Conservation (phyloP, 495 filamentous ascomycete species). For the Cercophora newfieldiana region DNA sequence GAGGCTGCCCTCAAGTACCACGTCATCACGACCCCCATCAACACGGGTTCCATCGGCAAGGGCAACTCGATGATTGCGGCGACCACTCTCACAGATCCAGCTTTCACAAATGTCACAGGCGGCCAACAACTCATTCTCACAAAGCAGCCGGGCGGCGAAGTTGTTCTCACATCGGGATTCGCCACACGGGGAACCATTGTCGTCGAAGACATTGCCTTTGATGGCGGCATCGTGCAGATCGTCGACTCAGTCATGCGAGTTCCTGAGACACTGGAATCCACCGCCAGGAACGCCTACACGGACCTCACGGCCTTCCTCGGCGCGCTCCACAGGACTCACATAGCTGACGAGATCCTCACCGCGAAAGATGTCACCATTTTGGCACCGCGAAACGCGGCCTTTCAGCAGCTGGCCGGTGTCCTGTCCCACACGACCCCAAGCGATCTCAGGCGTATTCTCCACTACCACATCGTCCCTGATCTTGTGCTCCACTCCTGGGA, state of each 20-base stretch:
- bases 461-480: slow-evolving; percentile 42
- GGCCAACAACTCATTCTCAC: slow-evolving; percentile 34
- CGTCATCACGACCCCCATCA: slow-evolving; percentile 19
- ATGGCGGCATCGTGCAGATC: slow-evolving; percentile 30
- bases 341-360: slow-evolving; percentile 29
- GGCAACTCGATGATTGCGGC: slow-evolving; percentile 44
- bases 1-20: slow-evolving; percentile 28
- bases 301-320: slow-evolving; percentile 37
- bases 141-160: slow-evolving; percentile 29
- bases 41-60: slow-evolving; percentile 21
- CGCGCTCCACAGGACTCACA: slow-evolving; percentile 35
- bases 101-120: slow-evolving; percentile 25
- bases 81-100: slow-evolving; percentile 42
- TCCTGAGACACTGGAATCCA: slow-evolving; percentile 26
- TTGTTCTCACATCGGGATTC: slow-evolving; percentile 33
- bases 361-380: slow-evolving; percentile 39
- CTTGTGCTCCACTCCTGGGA: slow-evolving; percentile 44
- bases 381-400: slow-evolving; percentile 44
- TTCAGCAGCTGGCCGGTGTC: slow-evolving; percentile 51
- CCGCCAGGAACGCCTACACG: slow-evolving; percentile 27
- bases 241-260: slow-evolving; percentile 35
- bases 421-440: slow-evolving; percentile 5
- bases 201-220: slow-evolving; percentile 27
- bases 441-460: slow-evolving; percentile 24
- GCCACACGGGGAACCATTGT: slow-evolving; percentile 32